phyloP scores from a whole-genome alignment of 495 filamentous ascomycete species.

The Lasiosphaeris hirsuta region DNA sequence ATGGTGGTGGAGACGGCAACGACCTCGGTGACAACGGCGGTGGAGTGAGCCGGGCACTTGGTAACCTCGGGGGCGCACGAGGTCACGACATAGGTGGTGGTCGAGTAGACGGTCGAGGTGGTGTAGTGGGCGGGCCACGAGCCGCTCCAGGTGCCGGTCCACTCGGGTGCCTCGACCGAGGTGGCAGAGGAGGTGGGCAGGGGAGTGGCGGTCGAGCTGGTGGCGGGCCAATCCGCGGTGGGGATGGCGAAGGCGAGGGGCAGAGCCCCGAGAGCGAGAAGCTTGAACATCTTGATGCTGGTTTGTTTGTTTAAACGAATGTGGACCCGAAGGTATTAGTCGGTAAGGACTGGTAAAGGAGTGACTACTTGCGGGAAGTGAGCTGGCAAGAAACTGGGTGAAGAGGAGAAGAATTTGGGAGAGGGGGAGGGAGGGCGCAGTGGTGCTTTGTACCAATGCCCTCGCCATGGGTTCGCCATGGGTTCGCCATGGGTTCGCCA shows the following conservation, averaged over 20 bases:
- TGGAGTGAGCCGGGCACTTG: slow-evolving; percentile 53
- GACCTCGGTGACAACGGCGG: slow-evolving; percentile 19
- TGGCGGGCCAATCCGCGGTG: background rate
- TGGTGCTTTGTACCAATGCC: background rate
- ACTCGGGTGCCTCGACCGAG: background rate
- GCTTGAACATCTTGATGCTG: slow-evolving; percentile 13
- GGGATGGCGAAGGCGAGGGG: slow-evolving; percentile 14
- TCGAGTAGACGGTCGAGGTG: slow-evolving; percentile 42
- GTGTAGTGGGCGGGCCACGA: background rate
- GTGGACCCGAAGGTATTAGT: slow-evolving; percentile 17
- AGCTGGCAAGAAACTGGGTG: slow-evolving; percentile 1
- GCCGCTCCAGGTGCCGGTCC: too few relatives aligned
- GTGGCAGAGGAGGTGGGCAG: background rate
- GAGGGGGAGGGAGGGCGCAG: background rate
- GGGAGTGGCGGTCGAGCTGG: background rate
- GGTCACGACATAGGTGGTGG: slow-evolving; percentile 51
- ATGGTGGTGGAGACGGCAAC: slow-evolving; percentile 20
- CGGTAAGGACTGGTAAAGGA: slow-evolving; percentile 1
- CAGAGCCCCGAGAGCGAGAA: slow-evolving; percentile 17
- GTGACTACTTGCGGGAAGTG: slow-evolving; percentile 4
- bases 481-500: too few relatives aligned
- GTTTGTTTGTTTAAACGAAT: slow-evolving; percentile 12
- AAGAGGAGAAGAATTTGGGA: slow-evolving; percentile 5
- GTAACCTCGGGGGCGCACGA: slow-evolving; percentile 54
- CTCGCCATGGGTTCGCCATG: background rate